phyloP scores from a whole-genome alignment of 345 rosid species.

The Brassica nigra region DNA sequence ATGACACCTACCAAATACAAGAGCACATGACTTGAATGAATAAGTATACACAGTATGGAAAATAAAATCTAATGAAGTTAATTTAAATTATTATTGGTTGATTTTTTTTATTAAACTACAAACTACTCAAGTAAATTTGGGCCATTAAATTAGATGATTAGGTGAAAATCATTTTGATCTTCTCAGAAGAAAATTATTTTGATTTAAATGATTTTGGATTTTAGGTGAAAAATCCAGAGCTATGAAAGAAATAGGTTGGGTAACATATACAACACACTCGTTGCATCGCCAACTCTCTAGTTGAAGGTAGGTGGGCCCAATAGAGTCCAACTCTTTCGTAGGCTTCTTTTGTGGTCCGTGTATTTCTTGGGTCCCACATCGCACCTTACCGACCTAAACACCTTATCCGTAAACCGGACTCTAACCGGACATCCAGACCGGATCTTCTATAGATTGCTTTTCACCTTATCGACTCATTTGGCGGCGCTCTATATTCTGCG shows the following conservation, averaged over 20 bases:
- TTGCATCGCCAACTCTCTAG: conserved; percentile 1
- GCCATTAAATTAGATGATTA: neutral
- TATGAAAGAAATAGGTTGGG: conserved; percentile 27
- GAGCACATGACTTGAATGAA: neutral
- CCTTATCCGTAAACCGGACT: conserved; percentile 16
- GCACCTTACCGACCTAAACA: conserved; percentile 17
- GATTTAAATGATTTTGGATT: conserved; percentile 23
- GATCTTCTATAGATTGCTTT: conserved; percentile 14
- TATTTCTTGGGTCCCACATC: conserved; percentile 25
- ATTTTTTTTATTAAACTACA: neutral
- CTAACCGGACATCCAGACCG: conserved; percentile 25
- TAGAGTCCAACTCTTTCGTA: conserved; percentile 25
- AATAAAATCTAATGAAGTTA: neutral
- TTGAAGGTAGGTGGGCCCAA: conserved; percentile 22
- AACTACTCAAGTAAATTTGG: neutral
- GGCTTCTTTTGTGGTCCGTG: conserved; percentile 28
- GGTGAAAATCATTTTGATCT: neutral
- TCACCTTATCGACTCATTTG: conserved; percentile 22
- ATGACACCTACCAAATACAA: neutral
- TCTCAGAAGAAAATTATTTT: neutral
- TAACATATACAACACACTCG: conserved; percentile 3
- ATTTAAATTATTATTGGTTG: neutral
- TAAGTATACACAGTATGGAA: neutral
- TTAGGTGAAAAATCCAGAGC: conserved; percentile 25
- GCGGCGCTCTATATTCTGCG: conserved; percentile 28